phyloP scores from a whole-genome alignment of 2,329 filamentous ascomycete species.

The Colletotrichum graminicola region DNA sequence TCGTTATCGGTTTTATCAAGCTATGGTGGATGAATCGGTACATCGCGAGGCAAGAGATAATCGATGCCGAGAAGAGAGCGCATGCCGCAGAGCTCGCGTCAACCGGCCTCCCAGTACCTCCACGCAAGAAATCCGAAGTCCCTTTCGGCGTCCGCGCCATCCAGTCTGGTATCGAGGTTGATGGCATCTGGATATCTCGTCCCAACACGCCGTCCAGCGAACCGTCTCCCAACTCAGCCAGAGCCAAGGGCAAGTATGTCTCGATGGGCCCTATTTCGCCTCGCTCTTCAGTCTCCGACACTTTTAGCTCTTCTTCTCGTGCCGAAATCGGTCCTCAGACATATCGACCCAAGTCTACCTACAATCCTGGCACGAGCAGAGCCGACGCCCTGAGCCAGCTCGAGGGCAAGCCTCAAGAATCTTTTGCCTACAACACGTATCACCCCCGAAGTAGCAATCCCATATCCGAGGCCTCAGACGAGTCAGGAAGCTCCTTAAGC shows the following conservation, averaged over 20 bases:
- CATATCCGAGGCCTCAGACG: neutral
- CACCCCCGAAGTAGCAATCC: slow-evolving; percentile 18
- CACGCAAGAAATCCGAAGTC: slow-evolving; percentile 59
- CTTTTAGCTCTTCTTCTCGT: slow-evolving; percentile 32
- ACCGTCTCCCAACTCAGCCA: slow-evolving; percentile 32
- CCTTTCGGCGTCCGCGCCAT: slow-evolving; percentile 90
- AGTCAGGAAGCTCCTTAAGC: neutral
- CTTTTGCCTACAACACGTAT: slow-evolving; percentile 19
- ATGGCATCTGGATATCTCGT: slow-evolving; percentile 83
- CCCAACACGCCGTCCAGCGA: slow-evolving; percentile 56
- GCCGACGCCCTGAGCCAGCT: slow-evolving; percentile 36
- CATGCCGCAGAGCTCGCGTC: slow-evolving; percentile 66
- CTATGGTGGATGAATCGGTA: slow-evolving; percentile 71
- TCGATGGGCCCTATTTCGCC: slow-evolving; percentile 30
- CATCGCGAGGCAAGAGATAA: slow-evolving; percentile 68
- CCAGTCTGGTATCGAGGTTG: slow-evolving; percentile 84
- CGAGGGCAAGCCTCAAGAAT: slow-evolving; percentile 22
- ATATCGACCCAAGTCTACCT: slow-evolving; percentile 35
- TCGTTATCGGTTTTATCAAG: slow-evolving; percentile 76
- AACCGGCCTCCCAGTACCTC: slow-evolving; percentile 61
- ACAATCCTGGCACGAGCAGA: slow-evolving; percentile 18
- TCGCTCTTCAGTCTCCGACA: slow-evolving; percentile 27
- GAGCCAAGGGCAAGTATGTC: slow-evolving; percentile 40
- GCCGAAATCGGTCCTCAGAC: slow-evolving; percentile 26
- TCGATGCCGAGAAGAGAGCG: slow-evolving; percentile 75